Evolutionary conservation across 176 grass and related monocot genomes (phyloP).

Genomic region (Tillandsia fasciculata): DNA sequence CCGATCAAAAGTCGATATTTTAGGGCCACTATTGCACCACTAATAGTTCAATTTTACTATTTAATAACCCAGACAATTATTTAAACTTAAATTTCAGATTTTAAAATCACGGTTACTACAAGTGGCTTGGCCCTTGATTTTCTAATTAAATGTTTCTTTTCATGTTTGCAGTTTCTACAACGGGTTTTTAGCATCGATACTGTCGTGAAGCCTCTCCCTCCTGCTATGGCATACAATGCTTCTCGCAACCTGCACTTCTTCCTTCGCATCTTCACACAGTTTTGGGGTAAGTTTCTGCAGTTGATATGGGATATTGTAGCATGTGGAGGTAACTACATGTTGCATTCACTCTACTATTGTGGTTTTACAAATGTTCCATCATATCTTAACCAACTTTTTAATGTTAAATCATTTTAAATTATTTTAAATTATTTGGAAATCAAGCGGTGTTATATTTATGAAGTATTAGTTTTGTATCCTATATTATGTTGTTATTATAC

Average conservation of each 20-base stretch:
- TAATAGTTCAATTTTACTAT: too few relatives aligned
- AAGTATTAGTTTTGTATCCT: too few relatives aligned
- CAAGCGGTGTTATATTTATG: too few relatives aligned
- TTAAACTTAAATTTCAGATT: too few relatives aligned
- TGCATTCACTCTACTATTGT: slow-evolving; percentile 8
- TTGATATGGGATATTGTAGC: slow-evolving; percentile 24
- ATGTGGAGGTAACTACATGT: neutral
- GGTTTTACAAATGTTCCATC: neutral
- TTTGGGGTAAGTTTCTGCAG: slow-evolving; percentile 62
- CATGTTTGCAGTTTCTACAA: slow-evolving; percentile 64
- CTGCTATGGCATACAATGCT: slow-evolving; percentile 80
- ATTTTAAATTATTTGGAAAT: neutral
- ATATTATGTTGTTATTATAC: too few relatives aligned
- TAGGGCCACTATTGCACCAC: too few relatives aligned
- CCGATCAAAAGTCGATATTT: too few relatives aligned
- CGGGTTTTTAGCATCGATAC: slow-evolving; percentile 85
- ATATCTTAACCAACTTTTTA: neutral
- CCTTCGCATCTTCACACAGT: slow-evolving; percentile 87
- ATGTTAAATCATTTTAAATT: neutral
- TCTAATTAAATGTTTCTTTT: slow-evolving; percentile 8
- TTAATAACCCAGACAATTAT: too few relatives aligned
- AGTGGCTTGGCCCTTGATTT: slow-evolving; percentile 7
- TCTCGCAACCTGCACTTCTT: slow-evolving; percentile 83
- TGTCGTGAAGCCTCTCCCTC: slow-evolving; percentile 92
- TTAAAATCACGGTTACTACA: too few relatives aligned